These are phyloP conservation scores for Dictyostelium citrinum DNA, from an alignment of 78 protist genomes.

Conservation along the genomic window DNA sequence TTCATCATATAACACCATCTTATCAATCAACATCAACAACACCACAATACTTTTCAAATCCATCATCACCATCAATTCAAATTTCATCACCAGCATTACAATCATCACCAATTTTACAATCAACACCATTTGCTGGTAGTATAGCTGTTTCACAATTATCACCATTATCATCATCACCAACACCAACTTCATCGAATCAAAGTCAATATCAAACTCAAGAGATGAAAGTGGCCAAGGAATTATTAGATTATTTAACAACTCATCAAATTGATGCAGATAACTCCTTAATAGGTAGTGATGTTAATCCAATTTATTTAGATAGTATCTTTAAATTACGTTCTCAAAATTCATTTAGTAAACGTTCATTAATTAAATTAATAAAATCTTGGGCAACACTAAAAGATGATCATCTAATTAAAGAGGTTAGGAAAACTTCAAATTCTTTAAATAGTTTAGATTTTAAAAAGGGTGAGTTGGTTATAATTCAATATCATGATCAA, in stretches of 20 bases:
- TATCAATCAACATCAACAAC: background rate
- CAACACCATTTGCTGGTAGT: background rate
- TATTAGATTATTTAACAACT: constrained; percentile 22
- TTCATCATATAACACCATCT: background rate
- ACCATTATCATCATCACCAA: background rate
- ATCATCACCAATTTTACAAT: background rate
- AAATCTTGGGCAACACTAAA: constrained; percentile 58
- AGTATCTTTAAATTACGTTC: constrained; percentile 38
- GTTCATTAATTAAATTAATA: constrained; percentile 48
- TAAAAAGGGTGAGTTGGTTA: constrained; percentile 57
- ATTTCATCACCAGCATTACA: background rate
- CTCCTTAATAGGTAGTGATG: constrained; percentile 62
- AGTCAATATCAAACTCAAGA: background rate
- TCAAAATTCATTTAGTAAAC: constrained; percentile 46
- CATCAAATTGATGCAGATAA: constrained; percentile 62
- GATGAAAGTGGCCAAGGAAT: constrained; percentile 53
- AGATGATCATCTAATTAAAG: constrained; percentile 47
- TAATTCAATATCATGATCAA: constrained; percentile 1
- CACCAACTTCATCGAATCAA: background rate
- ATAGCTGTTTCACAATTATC: background rate
- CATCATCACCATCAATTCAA: constrained; percentile 6
- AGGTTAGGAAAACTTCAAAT: constrained; percentile 34
- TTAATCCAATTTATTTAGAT: constrained; percentile 36
- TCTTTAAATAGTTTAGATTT: constrained; percentile 39
- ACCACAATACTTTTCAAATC: background rate